Conservation (phyloP, 2,329 filamentous ascomycete genomes). For the Penicillium sp. region DNA sequence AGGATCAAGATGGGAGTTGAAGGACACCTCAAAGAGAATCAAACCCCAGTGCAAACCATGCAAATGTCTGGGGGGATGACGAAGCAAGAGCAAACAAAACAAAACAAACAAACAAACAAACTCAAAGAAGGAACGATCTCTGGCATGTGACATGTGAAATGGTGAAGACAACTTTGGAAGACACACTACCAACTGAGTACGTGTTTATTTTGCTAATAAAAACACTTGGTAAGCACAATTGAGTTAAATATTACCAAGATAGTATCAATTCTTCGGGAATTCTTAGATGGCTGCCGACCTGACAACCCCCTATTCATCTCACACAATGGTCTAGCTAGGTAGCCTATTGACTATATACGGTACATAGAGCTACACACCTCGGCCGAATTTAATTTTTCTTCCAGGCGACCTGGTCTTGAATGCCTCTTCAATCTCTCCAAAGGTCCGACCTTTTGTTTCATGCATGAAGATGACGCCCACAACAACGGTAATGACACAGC, state of each 20-base stretch:
- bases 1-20: no score
- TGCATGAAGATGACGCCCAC: conserved; percentile 50
- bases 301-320: background rate
- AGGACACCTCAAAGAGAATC: no score
- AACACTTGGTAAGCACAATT: no score
- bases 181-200: no score
- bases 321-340: background rate
- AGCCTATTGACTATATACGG: background rate
- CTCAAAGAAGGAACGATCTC: no score
- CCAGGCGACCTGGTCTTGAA: conserved; percentile 36
- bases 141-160: no score
- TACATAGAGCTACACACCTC: background rate
- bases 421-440: conserved; percentile 53
- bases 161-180: no score
- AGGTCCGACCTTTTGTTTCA: conserved; percentile 50
- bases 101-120: no score
- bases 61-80: no score
- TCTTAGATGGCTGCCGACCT: background rate
- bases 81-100: no score
- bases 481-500: conserved; percentile 40
- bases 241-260: background rate
- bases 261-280: background rate
- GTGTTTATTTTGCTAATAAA: no score
- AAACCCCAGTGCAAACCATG: no score
- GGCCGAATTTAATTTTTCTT: background rate